These are phyloP conservation scores for Debaryomyces singareniensis DNA, from an alignment of 1,139 yeast genomes.

Conservation along the genomic window DNA sequence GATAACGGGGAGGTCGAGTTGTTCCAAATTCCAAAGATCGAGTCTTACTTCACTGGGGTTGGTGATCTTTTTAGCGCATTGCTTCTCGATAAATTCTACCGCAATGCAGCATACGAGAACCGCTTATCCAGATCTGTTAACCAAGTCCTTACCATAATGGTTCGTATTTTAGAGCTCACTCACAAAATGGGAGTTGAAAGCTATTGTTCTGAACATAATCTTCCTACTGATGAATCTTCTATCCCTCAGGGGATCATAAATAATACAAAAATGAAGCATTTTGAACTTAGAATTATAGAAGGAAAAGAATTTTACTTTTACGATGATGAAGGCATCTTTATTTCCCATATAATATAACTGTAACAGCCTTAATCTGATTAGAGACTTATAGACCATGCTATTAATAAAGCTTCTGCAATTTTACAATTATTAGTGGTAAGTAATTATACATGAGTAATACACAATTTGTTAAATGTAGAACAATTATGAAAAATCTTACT, in stretches of 20 bases:
- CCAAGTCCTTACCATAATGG: conserved; percentile 47
- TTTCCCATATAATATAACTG: conserved; percentile 4
- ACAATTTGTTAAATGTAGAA: too few species aligned
- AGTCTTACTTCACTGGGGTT: conserved; percentile 83
- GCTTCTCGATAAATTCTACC: conserved; percentile 52
- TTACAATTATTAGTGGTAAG: too few species aligned
- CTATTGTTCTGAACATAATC: conserved; percentile 5
- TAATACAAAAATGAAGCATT: conserved; percentile 33
- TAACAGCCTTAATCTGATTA: too few species aligned
- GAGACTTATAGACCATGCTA: too few species aligned
- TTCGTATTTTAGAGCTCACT: conserved; percentile 38
- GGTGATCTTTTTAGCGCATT: conserved; percentile 89
- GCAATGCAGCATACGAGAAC: conserved; percentile 11
- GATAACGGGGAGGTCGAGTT: conserved; percentile 9
- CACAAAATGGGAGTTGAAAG: conserved; percentile 16
- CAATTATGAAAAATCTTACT: too few species aligned
- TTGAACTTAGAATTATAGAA: conserved; percentile 36
- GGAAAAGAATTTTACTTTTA: conserved; percentile 24
- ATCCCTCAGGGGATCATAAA: conserved; percentile 25
- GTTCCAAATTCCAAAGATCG: conserved; percentile 48
- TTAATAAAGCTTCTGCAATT: too few species aligned
- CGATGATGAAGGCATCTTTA: conserved; percentile 14
- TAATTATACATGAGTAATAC: too few species aligned
- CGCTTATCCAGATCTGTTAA: conserved; percentile 25
- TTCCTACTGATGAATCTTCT: conserved; percentile 2